Evolutionary conservation across 2,329 filamentous ascomycete genomes (phyloP).

Genomic region (Venturia oleaginea): DNA sequence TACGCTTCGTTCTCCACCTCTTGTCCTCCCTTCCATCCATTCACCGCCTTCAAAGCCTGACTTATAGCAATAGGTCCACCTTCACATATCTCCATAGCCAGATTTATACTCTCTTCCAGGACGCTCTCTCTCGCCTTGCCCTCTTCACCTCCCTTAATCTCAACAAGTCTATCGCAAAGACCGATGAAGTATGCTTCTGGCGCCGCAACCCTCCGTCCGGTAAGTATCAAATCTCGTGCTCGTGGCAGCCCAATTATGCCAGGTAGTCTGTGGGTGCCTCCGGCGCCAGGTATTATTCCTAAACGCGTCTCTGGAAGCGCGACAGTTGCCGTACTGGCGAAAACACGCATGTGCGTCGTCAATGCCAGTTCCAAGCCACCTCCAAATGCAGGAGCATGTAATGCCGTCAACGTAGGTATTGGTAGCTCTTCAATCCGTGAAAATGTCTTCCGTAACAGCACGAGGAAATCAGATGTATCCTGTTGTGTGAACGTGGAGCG

Average conservation of each 20-base stretch:
- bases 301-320: slow-evolving; percentile 86
- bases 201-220: slow-evolving; percentile 73
- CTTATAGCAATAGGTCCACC: slow-evolving; percentile 77
- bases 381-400: slow-evolving; percentile 79
- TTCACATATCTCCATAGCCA: slow-evolving; percentile 81
- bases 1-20: slow-evolving; percentile 83
- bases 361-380: slow-evolving; percentile 91
- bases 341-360: slow-evolving; percentile 79
- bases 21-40: slow-evolving; percentile 55
- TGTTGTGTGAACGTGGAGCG: slow-evolving; percentile 60
- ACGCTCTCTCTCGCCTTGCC: slow-evolving; percentile 56
- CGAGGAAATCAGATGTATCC: slow-evolving; percentile 72
- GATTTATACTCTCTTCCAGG: slow-evolving; percentile 63
- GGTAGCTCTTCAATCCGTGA: slow-evolving; percentile 63
- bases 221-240: slow-evolving; percentile 85
- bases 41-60: slow-evolving; percentile 70
- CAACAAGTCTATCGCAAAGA: slow-evolving; percentile 80
- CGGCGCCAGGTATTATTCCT: slow-evolving; percentile 89
- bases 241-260: slow-evolving; percentile 68
- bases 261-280: slow-evolving; percentile 82
- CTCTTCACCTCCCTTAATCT: slow-evolving; percentile 54
- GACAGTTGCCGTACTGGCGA: slow-evolving; percentile 67
- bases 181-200: slow-evolving; percentile 88
- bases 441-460: slow-evolving; percentile 67
- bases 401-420: slow-evolving; percentile 81